Base-by-base conservation (phyloP, 1,139 yeast species). In the Yamadazyma oceani region DNA sequence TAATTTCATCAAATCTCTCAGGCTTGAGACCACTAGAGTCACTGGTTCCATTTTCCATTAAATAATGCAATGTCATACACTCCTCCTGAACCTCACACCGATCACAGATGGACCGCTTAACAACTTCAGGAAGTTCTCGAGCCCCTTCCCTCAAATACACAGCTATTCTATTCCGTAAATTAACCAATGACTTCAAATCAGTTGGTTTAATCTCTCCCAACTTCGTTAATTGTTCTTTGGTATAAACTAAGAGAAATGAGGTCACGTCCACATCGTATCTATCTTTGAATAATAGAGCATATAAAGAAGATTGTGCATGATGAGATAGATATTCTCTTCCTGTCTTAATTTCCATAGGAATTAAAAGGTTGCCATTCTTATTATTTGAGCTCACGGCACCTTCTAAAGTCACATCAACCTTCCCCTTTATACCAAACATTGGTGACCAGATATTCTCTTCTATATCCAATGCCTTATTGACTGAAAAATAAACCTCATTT, bases 401-500 rank as follows among this genome's bases (percentile, higher is more conserved):
- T 49, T 85, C 85, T 1, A 89, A 73, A 0, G 96, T 86, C 1
- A 84, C 96, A 62, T 92, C 99, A 12, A 90, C 79, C 52, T 83
- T 78, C 1, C 99, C 99, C 47, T 87, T 81, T n/a, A 94, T 62
- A 0, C 99, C 99, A 65, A 75, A 89, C 54, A 78, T 75, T 0
- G 97, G 96, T 0, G 97, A 87, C 87, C 95, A 82, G 15, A 92
- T 81, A 49, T 83, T 86, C 53, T 92, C 97, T 57, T 92, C 99
- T 14, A 87, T 78, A 54, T 87, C 96, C 28, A 88, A 64, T 4
- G 88, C 77, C 38, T 83, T 80, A 11, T 76, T 70, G 1, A 84
- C 80, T 0, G 84, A 66, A 49, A 80, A 70, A 26, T 60, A 58
- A 1, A 75, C 60, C 7, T 46, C 46, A 10, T 55, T 58, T 14